Base-by-base conservation (phyloP, 2,329 filamentous ascomycete genomes). In the Simplicillium sp. region DNA sequence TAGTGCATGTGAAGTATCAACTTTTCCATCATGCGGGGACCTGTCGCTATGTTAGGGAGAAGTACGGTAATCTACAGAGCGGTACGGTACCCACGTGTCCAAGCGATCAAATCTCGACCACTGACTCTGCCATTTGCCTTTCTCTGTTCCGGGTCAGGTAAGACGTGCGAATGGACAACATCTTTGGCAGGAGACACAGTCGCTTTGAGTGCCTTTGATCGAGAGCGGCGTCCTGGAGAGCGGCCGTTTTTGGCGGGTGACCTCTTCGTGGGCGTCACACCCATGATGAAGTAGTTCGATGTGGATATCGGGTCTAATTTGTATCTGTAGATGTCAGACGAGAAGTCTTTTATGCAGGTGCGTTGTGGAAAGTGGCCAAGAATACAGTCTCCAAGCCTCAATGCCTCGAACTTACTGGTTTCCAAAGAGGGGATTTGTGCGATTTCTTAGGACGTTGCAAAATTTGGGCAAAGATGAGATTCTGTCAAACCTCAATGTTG, bases 11-110 rank as follows among this genome's bases (percentile, higher is more conserved):
- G 50, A 1, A 70, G 51, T 0, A 70, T 42, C 0, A 69, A 46
- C 48, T 70, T 71, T 31, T 71, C 67, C 1, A 57, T 52, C 64
- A 71, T 71, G 9, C 66, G 61, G 9, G 64, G 60, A 1, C 65
- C 67, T 72, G 36, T 3, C 11, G 12, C 17, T 3, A 37, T 31
- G 32, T n/a, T 33, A 20, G 29, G 13, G 36, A n/a, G 31, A 36
- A 36, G 17, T 8, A 36, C 34, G 38, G 5, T 25, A 39, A 13
- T 29, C 5, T 9, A 37, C 36, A 13, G 18, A 25, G 11, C 11
- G 8, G 37, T n/a, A 25, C 15, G 9, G 38, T 36, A 54, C 66
- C 58, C 55, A 69, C 66, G 59, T n/a, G 53, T 55, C 67, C 67
- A 70, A 18, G 56, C 50, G 18, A 70, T 62, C 3, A 70, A 49